Evolutionary conservation across 441 rosid genomes (phyloP).

Genomic region (Flueggea neowawraea): DNA sequence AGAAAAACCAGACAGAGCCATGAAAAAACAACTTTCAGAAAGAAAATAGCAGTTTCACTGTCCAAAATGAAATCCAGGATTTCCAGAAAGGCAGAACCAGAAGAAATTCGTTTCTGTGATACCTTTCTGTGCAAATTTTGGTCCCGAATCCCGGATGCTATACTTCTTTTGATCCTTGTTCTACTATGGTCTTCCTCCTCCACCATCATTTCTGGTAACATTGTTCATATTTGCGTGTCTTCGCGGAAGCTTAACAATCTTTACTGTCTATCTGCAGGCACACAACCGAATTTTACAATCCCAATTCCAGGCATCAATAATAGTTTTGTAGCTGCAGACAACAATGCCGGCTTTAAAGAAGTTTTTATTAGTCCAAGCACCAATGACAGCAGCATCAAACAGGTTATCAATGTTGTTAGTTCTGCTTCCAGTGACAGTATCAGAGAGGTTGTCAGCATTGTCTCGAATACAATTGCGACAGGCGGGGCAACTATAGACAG

Average conservation of each 20-base stretch:
- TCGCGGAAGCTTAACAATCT: conserved; percentile 73
- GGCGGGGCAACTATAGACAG: conserved; percentile 12
- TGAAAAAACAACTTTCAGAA: too few relatives aligned
- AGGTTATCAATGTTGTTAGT: background rate
- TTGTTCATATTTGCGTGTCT: conserved; percentile 69
- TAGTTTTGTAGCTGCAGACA: conserved; percentile 10
- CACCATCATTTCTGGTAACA: conserved; percentile 60
- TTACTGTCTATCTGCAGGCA: conserved; percentile 83
- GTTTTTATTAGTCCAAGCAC: background rate
- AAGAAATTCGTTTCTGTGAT: conserved; percentile 18
- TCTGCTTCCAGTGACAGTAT: background rate
- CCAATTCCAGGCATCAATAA: conserved; percentile 26
- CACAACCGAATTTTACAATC: conserved; percentile 48
- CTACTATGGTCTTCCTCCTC: conserved; percentile 77
- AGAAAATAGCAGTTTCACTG: conserved; percentile 45
- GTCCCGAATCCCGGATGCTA: conserved; percentile 38
- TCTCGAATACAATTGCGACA: background rate
- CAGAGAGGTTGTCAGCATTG: conserved; percentile 14
- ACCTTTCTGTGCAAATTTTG: conserved; percentile 32
- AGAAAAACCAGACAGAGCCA: too few relatives aligned
- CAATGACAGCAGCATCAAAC: background rate
- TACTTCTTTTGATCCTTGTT: conserved; percentile 42
- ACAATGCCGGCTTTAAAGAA: background rate
- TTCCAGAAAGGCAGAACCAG: conserved; percentile 30
- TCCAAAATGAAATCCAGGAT: conserved; percentile 47